These are phyloP conservation scores for Hypocreales sp. DNA, from an alignment of 2,329 filamentous ascomycete species.

Conservation along the genomic window DNA sequence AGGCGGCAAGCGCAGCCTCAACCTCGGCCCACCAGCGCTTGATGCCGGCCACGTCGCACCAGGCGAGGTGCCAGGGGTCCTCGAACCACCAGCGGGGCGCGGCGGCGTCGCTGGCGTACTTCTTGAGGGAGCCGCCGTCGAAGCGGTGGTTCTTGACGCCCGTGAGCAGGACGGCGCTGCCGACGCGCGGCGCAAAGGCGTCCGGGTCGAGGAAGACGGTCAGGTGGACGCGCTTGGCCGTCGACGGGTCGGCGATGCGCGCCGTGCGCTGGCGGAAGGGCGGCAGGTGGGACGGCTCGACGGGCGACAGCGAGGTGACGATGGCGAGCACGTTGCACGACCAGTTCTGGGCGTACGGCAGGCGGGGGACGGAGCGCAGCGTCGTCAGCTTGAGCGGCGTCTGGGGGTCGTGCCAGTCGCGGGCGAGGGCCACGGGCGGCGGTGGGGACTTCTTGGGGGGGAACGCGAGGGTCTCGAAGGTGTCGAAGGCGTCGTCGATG, in stretches of 20 bases:
- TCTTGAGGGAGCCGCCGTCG: conserved; percentile 29
- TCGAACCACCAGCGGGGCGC: conserved; percentile 36
- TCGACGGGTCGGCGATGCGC: conserved; percentile 34
- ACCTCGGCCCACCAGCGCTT: conserved; percentile 27
- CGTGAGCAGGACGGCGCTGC: conserved; percentile 32
- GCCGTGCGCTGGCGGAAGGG: conserved; percentile 36
- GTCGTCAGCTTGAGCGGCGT: conserved; percentile 34
- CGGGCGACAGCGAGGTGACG: conserved; percentile 27
- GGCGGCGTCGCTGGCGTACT: conserved; percentile 23
- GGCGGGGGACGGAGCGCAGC: conserved; percentile 30
- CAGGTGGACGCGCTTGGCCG: conserved; percentile 33
- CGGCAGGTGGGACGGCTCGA: conserved; percentile 32
- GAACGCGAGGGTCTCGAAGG: conserved; percentile 20
- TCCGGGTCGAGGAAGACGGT: conserved; percentile 39
- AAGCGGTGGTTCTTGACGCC: conserved; percentile 43
- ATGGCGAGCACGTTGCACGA: conserved; percentile 38
- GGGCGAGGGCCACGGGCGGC: conserved; percentile 20
- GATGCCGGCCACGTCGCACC: conserved; percentile 32
- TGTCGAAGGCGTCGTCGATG: conserved; percentile 19
- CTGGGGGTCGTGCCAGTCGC: conserved; percentile 23
- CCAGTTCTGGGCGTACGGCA: conserved; percentile 44
- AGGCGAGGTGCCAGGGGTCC: conserved; percentile 26
- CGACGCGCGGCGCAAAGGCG: conserved; percentile 27
- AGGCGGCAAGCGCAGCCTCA: too few relatives aligned
- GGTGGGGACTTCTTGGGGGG: conserved; percentile 5